phyloP scores from a whole-genome alignment of 345 rosid genomes.

The Citrus trifoliata region DNA sequence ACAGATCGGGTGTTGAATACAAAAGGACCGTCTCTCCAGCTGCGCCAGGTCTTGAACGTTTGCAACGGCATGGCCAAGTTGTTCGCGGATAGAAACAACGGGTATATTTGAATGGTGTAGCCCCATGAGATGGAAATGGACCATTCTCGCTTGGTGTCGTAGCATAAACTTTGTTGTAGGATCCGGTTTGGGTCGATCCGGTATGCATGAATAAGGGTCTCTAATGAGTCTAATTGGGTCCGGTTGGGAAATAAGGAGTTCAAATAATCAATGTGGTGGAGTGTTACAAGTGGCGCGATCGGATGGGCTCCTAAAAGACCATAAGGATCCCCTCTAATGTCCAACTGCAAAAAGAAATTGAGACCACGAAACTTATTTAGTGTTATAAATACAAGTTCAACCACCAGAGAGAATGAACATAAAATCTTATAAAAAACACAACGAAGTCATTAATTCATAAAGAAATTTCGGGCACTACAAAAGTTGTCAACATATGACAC shows the following conservation, averaged over 20 bases:
- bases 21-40: constrained; percentile 58
- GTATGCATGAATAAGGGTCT: constrained; percentile 44
- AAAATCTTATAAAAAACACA: neutral
- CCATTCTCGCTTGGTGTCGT: constrained; percentile 58
- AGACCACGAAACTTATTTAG: neutral
- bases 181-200: constrained; percentile 56
- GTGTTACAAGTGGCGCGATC: constrained; percentile 57
- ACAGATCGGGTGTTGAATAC: constrained; percentile 60
- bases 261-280: constrained; percentile 67
- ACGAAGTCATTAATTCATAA: neutral
- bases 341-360: constrained; percentile 46
- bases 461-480: neutral
- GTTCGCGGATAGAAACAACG: constrained; percentile 31
- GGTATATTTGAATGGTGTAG: constrained; percentile 68
- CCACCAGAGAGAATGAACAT: neutral
- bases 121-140: constrained; percentile 86
- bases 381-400: neutral
- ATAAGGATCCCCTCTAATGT: constrained; percentile 67
- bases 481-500: neutral
- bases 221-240: constrained; percentile 45
- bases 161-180: constrained; percentile 65
- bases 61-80: constrained; percentile 54
- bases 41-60: constrained; percentile 81
- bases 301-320: constrained; percentile 88
- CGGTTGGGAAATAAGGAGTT: constrained; percentile 55